phyloP scores from a whole-genome alignment of 2,329 filamentous ascomycete species.

The Metarhizium brunneum region DNA sequence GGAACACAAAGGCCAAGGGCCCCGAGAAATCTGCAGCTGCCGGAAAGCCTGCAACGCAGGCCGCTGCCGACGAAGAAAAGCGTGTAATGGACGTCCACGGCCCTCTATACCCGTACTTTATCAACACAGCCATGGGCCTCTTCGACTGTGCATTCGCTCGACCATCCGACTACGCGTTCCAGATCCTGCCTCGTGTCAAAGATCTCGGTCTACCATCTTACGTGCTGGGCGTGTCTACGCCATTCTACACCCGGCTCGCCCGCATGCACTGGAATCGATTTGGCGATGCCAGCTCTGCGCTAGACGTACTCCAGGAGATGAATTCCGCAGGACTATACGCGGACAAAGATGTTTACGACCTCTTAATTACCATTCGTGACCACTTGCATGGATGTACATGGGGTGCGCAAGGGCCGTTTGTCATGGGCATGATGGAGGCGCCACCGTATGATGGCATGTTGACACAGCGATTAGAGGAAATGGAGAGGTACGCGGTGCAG shows the following conservation, averaged over 20 bases:
- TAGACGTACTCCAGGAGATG: slow-evolving; percentile 57
- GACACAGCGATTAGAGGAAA: slow-evolving; percentile 17
- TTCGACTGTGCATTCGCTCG: slow-evolving; percentile 48
- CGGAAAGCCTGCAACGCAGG: background rate
- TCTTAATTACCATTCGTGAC: slow-evolving; percentile 21
- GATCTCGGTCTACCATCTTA: slow-evolving; percentile 59
- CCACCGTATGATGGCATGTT: slow-evolving; percentile 23
- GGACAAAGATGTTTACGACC: slow-evolving; percentile 26
- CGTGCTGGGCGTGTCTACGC: slow-evolving; percentile 60
- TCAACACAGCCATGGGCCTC: slow-evolving; percentile 46
- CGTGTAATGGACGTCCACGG: slow-evolving; percentile 48
- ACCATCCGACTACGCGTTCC: slow-evolving; percentile 49
- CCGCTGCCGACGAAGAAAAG: slow-evolving; percentile 13
- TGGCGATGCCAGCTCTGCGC: slow-evolving; percentile 45
- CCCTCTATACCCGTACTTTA: slow-evolving; percentile 53
- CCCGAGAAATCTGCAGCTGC: slow-evolving; percentile 3
- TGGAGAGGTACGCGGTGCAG: slow-evolving; percentile 10
- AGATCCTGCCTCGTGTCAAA: slow-evolving; percentile 58
- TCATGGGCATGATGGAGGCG: slow-evolving; percentile 28
- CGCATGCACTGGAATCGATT: slow-evolving; percentile 51
- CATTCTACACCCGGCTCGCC: slow-evolving; percentile 61
- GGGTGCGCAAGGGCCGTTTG: slow-evolving; percentile 28
- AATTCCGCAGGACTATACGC: slow-evolving; percentile 50
- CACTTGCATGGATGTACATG: slow-evolving; percentile 25
- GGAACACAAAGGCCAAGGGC: slow-evolving; percentile 7